Evolutionary conservation across 192 early-diverging fungal genomes (phyloP), one percentile per base, ranked within the genome.

Genomic region (Entophlyctis luteolus): DNA sequence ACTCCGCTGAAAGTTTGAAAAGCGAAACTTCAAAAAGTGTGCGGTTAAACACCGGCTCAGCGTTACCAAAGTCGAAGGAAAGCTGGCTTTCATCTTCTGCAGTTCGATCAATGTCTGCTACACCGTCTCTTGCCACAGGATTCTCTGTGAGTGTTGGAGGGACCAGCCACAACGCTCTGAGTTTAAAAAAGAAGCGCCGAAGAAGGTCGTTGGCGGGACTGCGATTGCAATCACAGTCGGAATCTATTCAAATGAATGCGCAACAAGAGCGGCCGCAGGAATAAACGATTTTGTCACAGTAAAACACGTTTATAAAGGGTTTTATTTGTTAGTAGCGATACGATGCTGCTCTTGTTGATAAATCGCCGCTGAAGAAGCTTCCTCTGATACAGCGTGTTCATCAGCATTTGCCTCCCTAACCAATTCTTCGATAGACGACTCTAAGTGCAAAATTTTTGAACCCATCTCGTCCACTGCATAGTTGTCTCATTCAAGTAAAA

Each of bases 401-500:
- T 63, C 60, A 1, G 12, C 48, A 12, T 48, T 48, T 22, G 63
- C 48, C 34, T 52, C 35, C 37, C 37, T 37, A 25, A 76, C 69
- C 3, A 76, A 59, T 22, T 76, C 70, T 28, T 45, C 62, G 27
- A 76, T 46, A 4, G 63, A 59, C 32, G 57, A 49, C 56, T 76
- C 74, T 10, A 76, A 59, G n/a, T 68, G 46, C 46, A 62, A 50
- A 16, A 76, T 67, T 22, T 70, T 25, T 20, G 63, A 46, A 1
- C 74, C 70, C 74, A 76, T 76, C 32, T 67, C 65, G 29, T 76
- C 70, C 69, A 76, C 74, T 75, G 60, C 20, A 18, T 53, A 53
- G 14, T 22, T 53, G 25, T 27, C 23, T 16, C 4, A 39, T 67
- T 18, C 14, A 45, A 45, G 14, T 53, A 53, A 22, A 25, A 16